These are phyloP conservation scores for Fusarium incarnatum DNA, from an alignment of 2,329 filamentous ascomycete genomes.

Conservation along the genomic window DNA sequence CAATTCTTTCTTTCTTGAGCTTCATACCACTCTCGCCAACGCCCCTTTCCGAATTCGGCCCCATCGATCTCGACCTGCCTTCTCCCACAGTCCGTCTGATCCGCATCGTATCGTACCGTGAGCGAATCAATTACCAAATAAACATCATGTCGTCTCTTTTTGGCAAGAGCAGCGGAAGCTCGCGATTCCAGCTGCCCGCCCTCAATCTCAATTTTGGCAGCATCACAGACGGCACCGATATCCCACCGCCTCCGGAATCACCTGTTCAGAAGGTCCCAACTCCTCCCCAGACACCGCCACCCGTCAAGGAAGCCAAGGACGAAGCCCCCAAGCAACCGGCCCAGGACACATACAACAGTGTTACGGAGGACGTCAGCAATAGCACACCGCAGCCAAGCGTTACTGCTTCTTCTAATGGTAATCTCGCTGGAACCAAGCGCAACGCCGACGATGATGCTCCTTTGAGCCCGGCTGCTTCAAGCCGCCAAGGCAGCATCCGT, in stretches of 20 bases:
- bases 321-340: slow-evolving; percentile 24
- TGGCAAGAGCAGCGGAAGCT: slow-evolving; percentile 45
- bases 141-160: slow-evolving; percentile 50
- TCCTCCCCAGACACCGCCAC: slow-evolving; percentile 54
- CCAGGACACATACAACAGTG: slow-evolving; percentile 26
- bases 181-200: slow-evolving; percentile 67
- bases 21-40: slow-evolving; percentile 13
- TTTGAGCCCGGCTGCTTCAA: slow-evolving; percentile 64
- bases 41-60: slow-evolving; percentile 27
- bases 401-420: slow-evolving; percentile 55
- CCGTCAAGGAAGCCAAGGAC: slow-evolving; percentile 43
- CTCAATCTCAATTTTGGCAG: slow-evolving; percentile 69
- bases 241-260: slow-evolving; percentile 68
- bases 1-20: slow-evolving; percentile 15
- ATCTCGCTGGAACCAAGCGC: slow-evolving; percentile 60
- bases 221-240: slow-evolving; percentile 70
- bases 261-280: slow-evolving; percentile 62
- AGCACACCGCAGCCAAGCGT: slow-evolving; percentile 41
- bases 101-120: slow-evolving; percentile 25
- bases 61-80: slow-evolving; percentile 21
- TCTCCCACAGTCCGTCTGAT: slow-evolving; percentile 16
- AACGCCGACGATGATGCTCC: slow-evolving; percentile 64
- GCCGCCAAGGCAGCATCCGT: slow-evolving; percentile 66
- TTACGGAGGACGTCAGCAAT: slow-evolving; percentile 35
- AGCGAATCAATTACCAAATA: slow-evolving; percentile 22